Evolutionary conservation across 2,329 filamentous ascomycete species (phyloP).

Genomic region (Chalaropsis thielavioides): DNA sequence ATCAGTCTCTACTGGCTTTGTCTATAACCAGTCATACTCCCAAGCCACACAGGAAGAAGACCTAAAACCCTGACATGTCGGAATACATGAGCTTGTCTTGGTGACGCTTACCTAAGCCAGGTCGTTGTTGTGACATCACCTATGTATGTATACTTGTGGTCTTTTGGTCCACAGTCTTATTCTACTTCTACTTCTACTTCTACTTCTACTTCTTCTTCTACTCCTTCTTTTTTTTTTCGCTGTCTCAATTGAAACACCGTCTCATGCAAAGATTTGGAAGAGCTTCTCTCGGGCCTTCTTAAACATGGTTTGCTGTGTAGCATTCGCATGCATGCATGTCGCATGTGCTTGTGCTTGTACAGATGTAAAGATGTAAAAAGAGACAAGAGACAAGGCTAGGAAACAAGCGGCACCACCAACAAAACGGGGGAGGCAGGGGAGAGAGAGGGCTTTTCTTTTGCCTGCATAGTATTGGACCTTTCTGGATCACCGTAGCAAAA

Average conservation of each 20-base stretch:
- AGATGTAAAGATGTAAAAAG: background rate
- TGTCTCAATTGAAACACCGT: background rate
- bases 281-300: background rate
- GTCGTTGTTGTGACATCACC: too few relatives aligned
- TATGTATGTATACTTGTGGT: too few relatives aligned
- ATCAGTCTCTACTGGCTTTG: too few relatives aligned
- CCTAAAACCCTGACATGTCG: too few relatives aligned
- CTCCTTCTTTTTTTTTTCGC: too few relatives aligned
- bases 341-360: background rate
- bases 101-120: too few relatives aligned
- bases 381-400: background rate
- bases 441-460: background rate
- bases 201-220: background rate
- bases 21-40: too few relatives aligned
- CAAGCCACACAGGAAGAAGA: too few relatives aligned
- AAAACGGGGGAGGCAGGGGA: background rate
- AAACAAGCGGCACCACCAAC: background rate
- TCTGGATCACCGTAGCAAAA: background rate
- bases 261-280: background rate
- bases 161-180: background rate
- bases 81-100: too few relatives aligned
- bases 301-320: background rate
- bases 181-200: background rate
- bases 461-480: background rate
- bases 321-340: constrained; percentile 1